phyloP scores from a whole-genome alignment of 2,329 filamentous ascomycete species.

The Seiridium unicorne region DNA sequence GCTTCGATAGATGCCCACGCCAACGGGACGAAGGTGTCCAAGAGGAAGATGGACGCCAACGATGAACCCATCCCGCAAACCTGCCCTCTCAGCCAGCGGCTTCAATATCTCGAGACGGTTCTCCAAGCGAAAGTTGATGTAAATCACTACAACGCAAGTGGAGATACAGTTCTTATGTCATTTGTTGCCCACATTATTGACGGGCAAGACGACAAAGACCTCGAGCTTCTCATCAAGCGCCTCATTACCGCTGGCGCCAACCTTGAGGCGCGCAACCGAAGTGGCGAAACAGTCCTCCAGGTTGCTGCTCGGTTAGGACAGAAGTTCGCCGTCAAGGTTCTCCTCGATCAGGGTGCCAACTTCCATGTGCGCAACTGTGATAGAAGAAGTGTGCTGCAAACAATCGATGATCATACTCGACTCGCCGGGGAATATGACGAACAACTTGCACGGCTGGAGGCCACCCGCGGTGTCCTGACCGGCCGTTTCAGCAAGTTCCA shows the following conservation, averaged over 20 bases:
- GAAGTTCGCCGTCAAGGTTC: conserved; percentile 47
- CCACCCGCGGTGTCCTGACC: conserved; percentile 44
- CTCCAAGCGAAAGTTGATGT: conserved; percentile 40
- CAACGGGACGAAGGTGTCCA: conserved; percentile 32
- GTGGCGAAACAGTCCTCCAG: conserved; percentile 55
- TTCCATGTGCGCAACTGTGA: conserved; percentile 44
- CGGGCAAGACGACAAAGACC: conserved; percentile 43
- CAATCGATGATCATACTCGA: conserved; percentile 40
- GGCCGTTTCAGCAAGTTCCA: conserved; percentile 24
- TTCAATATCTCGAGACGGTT: conserved; percentile 24
- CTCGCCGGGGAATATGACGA: conserved; percentile 28
- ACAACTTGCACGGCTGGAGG: conserved; percentile 40
- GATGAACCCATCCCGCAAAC: conserved; percentile 14
- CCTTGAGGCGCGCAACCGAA: conserved; percentile 49
- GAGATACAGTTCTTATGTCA: conserved; percentile 55
- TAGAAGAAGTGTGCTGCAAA: conserved; percentile 43
- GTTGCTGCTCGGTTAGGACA: conserved; percentile 51
- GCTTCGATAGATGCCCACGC: conserved; percentile 22
- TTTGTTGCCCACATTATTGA: conserved; percentile 48
- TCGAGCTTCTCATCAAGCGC: conserved; percentile 40
- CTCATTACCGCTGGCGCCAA: conserved; percentile 42
- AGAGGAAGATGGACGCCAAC: conserved; percentile 33
- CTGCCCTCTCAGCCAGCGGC: conserved; percentile 12
- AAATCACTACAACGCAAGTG: conserved; percentile 51
- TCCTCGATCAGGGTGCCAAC: conserved; percentile 46